Evolutionary conservation across 345 rosid species (phyloP).

Genomic region (Heritiera littoralis): DNA sequence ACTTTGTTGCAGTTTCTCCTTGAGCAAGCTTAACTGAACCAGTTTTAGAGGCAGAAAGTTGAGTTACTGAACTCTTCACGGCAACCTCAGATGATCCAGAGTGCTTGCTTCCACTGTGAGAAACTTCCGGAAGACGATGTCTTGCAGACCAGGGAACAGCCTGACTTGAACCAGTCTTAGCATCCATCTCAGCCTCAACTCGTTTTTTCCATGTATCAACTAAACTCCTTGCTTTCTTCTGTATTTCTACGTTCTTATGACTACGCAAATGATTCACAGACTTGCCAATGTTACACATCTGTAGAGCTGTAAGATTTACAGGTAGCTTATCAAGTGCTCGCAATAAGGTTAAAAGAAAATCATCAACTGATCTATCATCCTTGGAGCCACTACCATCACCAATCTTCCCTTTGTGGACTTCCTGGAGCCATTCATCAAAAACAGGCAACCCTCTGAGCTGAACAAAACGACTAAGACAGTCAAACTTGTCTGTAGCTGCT

Average conservation of each 20-base stretch:
- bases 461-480: conserved; percentile 75
- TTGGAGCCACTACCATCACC: conserved; percentile 66
- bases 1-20: conserved; percentile 51
- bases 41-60: conserved; percentile 60
- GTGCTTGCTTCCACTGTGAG: conserved; percentile 57
- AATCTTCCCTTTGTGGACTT: conserved; percentile 80
- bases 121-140: conserved; percentile 56
- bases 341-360: conserved; percentile 67
- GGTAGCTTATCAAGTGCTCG: conserved; percentile 93
- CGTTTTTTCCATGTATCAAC: conserved; percentile 98
- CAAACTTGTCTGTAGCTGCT: conserved; percentile 76
- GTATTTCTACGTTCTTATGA: conserved; percentile 78
- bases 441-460: conserved; percentile 82
- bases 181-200: conserved; percentile 96
- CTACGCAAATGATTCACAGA: conserved; percentile 85
- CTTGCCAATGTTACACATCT: conserved; percentile 85
- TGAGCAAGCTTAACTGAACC: conserved; percentile 51
- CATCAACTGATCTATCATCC: conserved; percentile 76
- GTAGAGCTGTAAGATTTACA: conserved; percentile 85
- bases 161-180: conserved; percentile 64
- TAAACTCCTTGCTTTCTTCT: conserved; percentile 83
- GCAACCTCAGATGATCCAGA: conserved; percentile 63
- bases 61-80: conserved; percentile 53
- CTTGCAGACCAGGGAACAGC: conserved; percentile 68
- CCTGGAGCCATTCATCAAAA: conserved; percentile 97